A percentile compares a stretch with the other conserved stretches of the same genome.
Evolutionary conservation across 2,329 filamentous ascomycete species (phyloP).

Genomic region (Aspergillus latus): DNA sequence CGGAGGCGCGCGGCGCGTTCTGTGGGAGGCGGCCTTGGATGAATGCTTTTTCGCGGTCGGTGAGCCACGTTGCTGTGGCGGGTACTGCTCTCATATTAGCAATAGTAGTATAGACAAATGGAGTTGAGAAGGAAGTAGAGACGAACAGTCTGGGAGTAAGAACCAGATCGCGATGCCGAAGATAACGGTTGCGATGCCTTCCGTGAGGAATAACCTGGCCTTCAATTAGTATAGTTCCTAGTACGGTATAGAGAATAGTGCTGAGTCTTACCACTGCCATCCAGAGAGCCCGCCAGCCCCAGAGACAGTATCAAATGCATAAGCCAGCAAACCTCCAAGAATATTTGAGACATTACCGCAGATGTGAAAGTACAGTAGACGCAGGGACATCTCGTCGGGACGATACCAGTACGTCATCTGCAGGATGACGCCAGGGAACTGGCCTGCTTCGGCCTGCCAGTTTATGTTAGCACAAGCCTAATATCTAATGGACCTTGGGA

Average conservation of each 20-base stretch:
- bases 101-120: not conserved
- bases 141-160: conserved; percentile 53
- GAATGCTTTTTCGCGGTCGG: conserved; percentile 49
- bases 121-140: not conserved
- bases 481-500: not conserved
- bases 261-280: conserved; percentile 26
- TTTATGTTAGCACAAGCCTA: not conserved
- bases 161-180: conserved; percentile 23
- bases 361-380: conserved; percentile 48
- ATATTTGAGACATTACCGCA: conserved; percentile 45
- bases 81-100: conserved; percentile 32
- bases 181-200: conserved; percentile 25
- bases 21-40: conserved; percentile 48
- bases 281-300: conserved; percentile 34
- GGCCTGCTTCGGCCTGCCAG: conserved; percentile 39
- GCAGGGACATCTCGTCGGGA: conserved; percentile 45
- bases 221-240: not conserved
- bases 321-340: conserved; percentile 47
- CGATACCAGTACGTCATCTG: conserved; percentile 51
- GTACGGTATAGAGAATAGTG: not conserved
- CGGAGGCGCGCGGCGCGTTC: conserved; percentile 44
- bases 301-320: conserved; percentile 44
- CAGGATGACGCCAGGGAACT: conserved; percentile 45
- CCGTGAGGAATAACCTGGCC: conserved; percentile 24
- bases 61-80: conserved; percentile 47